Conservation (phyloP, 257 asterid genomes). For the Oldenlandia corymbosa region DNA sequence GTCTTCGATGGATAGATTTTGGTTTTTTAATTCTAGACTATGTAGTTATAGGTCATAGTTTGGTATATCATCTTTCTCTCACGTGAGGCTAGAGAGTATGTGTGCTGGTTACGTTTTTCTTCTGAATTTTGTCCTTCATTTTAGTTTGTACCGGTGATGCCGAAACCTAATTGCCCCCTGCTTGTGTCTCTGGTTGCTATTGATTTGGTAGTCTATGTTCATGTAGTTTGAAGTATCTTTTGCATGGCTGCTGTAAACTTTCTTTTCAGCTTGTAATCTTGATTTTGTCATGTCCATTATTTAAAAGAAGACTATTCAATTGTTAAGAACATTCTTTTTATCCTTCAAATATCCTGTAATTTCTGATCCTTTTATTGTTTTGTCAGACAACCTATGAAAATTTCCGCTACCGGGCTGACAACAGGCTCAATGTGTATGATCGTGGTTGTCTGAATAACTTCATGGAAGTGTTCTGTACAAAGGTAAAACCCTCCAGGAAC, state of each 20-base stretch:
- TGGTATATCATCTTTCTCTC: not conserved
- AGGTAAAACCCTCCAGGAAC: conserved; percentile 81
- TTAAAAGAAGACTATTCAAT: too few relatives aligned
- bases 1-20: not conserved
- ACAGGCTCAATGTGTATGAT: conserved; percentile 70
- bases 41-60: not conserved
- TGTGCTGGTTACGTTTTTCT: not conserved
- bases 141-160: not conserved
- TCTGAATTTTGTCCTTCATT: not conserved
- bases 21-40: not conserved
- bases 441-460: conserved; percentile 82
- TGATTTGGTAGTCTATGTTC: not conserved
- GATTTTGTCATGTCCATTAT: not conserved
- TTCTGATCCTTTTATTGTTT: conserved; percentile 16
- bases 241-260: not conserved
- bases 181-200: not conserved
- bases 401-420: conserved; percentile 85
- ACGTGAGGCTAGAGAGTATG: not conserved
- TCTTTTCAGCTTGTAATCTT: not conserved
- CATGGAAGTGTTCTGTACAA: conserved; percentile 81
- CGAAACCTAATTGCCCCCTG: not conserved
- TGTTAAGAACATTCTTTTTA: not conserved
- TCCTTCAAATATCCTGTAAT: not conserved
- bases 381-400: conserved; percentile 94
- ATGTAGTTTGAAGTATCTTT: not conserved